Conservation (phyloP, 768 basidiomycete species). For the Boletus patriciae region DNA sequence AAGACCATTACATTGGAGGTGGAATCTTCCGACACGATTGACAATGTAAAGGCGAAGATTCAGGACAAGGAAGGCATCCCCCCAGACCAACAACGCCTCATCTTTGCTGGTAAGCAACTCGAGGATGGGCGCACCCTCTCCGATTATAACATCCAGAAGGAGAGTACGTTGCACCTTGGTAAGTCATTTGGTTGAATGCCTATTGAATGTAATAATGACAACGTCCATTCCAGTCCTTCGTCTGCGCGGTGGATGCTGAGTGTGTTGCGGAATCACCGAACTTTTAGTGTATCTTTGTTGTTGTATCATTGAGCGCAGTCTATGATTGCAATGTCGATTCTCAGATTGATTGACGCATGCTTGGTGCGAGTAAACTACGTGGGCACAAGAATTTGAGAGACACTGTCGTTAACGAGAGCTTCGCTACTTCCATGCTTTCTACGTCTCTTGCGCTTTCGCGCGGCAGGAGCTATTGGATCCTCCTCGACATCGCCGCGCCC, state of each 20-base stretch:
- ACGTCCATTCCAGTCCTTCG: conserved; percentile 52
- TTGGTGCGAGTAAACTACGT: not conserved
- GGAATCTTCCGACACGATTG: conserved; percentile 73
- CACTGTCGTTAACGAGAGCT: not conserved
- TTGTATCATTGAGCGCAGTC: not conserved
- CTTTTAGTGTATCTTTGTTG: not conserved
- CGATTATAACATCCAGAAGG: conserved; percentile 78
- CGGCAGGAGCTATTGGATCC: fast-evolving
- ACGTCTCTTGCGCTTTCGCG: conserved; percentile 27
- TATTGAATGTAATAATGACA: not conserved
- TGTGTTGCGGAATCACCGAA: not conserved
- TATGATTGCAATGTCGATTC: not conserved
- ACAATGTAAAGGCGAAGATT: conserved; percentile 76
- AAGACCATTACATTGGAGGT: conserved; percentile 79
- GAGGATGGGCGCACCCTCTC: conserved; percentile 78
- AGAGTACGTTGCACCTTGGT: conserved; percentile 65
- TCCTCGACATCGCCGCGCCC: conserved; percentile 1
- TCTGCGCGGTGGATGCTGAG: conserved; percentile 73
- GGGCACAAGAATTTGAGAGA: not conserved
- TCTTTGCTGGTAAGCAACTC: conserved; percentile 78
- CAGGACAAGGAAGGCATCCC: conserved; percentile 83
- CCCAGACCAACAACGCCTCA: conserved; percentile 76
- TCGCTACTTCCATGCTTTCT: conserved; percentile 6
- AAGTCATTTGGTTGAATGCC: conserved; percentile 3
- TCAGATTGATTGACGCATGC: not conserved